Conservation (phyloP, 2,329 filamentous ascomycete genomes). For the Laburnicola sp. region DNA sequence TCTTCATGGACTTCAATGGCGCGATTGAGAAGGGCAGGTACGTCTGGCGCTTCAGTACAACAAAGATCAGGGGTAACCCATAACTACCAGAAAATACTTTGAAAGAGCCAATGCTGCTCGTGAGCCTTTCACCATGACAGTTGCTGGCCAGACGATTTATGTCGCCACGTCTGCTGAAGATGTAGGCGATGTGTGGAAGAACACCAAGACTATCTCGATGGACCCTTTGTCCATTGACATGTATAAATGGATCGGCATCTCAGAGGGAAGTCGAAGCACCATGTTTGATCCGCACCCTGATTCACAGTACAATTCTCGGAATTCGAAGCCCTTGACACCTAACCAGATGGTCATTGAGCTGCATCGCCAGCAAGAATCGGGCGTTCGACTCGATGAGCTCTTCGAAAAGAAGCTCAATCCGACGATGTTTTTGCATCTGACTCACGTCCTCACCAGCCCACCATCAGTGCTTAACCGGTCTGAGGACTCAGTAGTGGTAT, state of each 20-base stretch:
- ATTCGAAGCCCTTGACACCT: slow-evolving; percentile 5
- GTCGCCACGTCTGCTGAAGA: slow-evolving; percentile 13
- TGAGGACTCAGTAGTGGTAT: too few relatives aligned
- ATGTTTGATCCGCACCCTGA: slow-evolving; percentile 9
- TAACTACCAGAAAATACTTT: slow-evolving; percentile 14
- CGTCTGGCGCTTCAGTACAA: background rate
- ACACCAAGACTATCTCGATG: slow-evolving; percentile 13
- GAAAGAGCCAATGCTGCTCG: background rate
- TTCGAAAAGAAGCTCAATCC: slow-evolving; percentile 7
- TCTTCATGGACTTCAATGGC: slow-evolving; percentile 14
- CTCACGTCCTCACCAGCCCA: background rate
- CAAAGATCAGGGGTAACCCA: background rate
- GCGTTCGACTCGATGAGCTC: slow-evolving; percentile 9
- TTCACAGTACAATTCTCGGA: slow-evolving; percentile 8
- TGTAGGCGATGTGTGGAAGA: slow-evolving; percentile 9
- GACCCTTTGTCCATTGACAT: slow-evolving; percentile 13
- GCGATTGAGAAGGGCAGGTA: slow-evolving; percentile 17
- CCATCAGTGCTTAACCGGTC: slow-evolving; percentile 2
- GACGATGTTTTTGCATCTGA: slow-evolving; percentile 6
- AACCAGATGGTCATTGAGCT: slow-evolving; percentile 15
- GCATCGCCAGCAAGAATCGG: slow-evolving; percentile 14
- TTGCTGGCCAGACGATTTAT: slow-evolving; percentile 15
- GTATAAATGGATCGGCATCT: slow-evolving; percentile 8
- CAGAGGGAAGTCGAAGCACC: slow-evolving; percentile 2
- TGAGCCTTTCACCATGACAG: slow-evolving; percentile 13